Percentiles rank a stretch among this genome's conserved stretches.
Conservation (phyloP, 352 stramenopile genomes). For the Phytophthora kernoviae region DNA sequence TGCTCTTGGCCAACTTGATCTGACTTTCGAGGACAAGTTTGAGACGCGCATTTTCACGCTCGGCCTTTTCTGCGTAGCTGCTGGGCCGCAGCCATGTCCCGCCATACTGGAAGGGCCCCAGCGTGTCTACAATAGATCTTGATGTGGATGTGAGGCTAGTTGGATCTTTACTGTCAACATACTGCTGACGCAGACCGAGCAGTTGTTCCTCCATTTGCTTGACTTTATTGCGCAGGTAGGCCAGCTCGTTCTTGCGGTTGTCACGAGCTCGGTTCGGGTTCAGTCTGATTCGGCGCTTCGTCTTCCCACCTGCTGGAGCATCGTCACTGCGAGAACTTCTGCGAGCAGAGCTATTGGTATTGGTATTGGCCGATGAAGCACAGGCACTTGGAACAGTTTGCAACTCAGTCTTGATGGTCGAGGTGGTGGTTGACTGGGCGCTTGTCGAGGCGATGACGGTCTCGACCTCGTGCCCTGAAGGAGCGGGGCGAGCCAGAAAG, state of each 20-base stretch:
- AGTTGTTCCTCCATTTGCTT: conserved; percentile 47
- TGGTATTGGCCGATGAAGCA: background rate
- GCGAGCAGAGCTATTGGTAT: conserved; percentile 3
- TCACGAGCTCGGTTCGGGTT: conserved; percentile 47
- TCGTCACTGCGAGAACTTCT: background rate
- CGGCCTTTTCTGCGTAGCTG: conserved; percentile 36
- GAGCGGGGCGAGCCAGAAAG: conserved; percentile 15
- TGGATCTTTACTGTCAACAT: conserved; percentile 25
- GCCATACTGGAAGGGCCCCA: conserved; percentile 34
- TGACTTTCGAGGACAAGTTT: conserved; percentile 54
- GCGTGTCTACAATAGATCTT: conserved; percentile 16
- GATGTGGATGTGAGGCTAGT: conserved; percentile 4
- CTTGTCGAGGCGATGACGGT: background rate
- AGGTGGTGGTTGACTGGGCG: background rate
- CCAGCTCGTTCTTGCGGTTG: conserved; percentile 46
- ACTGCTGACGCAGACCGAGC: conserved; percentile 31
- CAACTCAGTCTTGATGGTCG: background rate
- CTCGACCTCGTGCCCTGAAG: conserved; percentile 10
- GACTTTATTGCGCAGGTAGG: conserved; percentile 49
- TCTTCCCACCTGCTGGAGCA: conserved; percentile 18
- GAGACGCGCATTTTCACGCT: conserved; percentile 52
- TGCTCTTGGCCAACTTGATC: conserved; percentile 52
- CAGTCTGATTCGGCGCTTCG: conserved; percentile 27
- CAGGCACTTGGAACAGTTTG: background rate
- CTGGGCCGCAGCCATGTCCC: conserved; percentile 39